Percentiles rank a stretch among this genome's conserved stretches.
Conservation (phyloP, 2,329 filamentous ascomycete species). For the Xylaria sp. region DNA sequence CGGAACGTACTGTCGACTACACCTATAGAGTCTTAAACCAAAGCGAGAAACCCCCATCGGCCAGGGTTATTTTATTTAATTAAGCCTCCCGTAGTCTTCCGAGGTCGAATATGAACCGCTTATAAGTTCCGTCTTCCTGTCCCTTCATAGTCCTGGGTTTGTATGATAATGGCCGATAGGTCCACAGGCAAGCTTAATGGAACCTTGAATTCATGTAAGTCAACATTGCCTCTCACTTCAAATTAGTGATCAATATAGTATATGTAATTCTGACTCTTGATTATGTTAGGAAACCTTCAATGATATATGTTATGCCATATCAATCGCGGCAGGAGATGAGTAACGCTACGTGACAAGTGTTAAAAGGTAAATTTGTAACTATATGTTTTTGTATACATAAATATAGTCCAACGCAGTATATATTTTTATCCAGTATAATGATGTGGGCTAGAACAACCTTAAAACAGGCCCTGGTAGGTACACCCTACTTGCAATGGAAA, state of each 20-base stretch:
- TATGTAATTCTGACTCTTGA: not conserved
- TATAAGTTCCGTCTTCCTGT: not conserved
- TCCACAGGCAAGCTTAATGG: not conserved
- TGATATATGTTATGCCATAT: not conserved
- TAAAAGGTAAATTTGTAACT: too few species aligned
- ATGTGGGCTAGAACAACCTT: not conserved
- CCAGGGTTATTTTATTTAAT: not conserved
- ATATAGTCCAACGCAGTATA: not conserved
- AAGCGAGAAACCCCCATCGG: not conserved
- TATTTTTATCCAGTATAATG: too few species aligned
- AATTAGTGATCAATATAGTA: not conserved
- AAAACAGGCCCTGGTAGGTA: not conserved
- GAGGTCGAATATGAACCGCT: slow-evolving; percentile 9
- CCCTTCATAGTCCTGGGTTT: not conserved
- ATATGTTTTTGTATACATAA: not conserved
- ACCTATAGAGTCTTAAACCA: slow-evolving; percentile 13
- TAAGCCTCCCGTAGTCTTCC: slow-evolving; percentile 26
- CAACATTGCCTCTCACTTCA: not conserved
- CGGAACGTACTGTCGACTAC: slow-evolving; percentile 19
- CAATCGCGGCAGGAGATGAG: not conserved
- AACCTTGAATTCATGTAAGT: not conserved
- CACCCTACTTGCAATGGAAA: not conserved
- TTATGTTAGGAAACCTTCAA: not conserved
- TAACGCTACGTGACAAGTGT: too few species aligned
- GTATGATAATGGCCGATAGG: not conserved